Evolutionary conservation across 768 basidiomycete genomes (phyloP).

Genomic region (Tricholoma terreum): DNA sequence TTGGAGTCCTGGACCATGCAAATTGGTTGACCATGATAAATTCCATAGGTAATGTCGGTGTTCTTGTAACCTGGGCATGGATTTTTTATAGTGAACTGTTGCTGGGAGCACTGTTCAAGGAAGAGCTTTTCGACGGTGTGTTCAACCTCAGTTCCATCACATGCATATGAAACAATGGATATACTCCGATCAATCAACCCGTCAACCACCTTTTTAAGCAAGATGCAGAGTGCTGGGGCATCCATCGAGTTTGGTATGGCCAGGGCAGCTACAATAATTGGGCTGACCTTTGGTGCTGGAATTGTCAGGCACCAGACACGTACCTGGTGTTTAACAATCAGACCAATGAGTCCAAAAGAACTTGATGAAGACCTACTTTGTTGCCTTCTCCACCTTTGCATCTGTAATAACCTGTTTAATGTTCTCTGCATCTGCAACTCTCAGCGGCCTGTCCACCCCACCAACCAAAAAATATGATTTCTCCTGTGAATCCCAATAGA

Average conservation of each 20-base stretch:
- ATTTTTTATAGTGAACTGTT: not conserved
- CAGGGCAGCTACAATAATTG: constrained; percentile 29
- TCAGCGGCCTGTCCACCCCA: not conserved
- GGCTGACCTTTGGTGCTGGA: constrained; percentile 26
- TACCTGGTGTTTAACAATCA: constrained; percentile 14
- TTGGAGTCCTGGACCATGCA: constrained; percentile 29
- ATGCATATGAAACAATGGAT: constrained; percentile 29
- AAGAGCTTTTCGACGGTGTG: constrained; percentile 22
- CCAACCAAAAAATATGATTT: not conserved
- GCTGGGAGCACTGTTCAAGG: not conserved
- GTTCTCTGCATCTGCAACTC: constrained; percentile 15
- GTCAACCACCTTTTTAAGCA: constrained; percentile 17
- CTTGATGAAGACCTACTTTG: constrained; percentile 12
- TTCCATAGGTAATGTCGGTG: constrained; percentile 4
- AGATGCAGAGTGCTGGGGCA: constrained; percentile 11
- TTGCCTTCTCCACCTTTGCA: constrained; percentile 15
- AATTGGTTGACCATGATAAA: constrained; percentile 11
- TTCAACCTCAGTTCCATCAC: constrained; percentile 35
- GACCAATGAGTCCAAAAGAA: not conserved
- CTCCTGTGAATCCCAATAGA: not conserved
- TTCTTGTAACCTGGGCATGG: not conserved
- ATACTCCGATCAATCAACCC: constrained; percentile 24
- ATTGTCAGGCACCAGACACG: constrained; percentile 29
- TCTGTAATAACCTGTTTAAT: constrained; percentile 12
- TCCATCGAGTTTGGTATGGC: constrained; percentile 19